Evolutionary conservation across 305 asterid genomes (phyloP), one percentile per base, ranked within the genome.

Genomic region (Striga hermonthica): DNA sequence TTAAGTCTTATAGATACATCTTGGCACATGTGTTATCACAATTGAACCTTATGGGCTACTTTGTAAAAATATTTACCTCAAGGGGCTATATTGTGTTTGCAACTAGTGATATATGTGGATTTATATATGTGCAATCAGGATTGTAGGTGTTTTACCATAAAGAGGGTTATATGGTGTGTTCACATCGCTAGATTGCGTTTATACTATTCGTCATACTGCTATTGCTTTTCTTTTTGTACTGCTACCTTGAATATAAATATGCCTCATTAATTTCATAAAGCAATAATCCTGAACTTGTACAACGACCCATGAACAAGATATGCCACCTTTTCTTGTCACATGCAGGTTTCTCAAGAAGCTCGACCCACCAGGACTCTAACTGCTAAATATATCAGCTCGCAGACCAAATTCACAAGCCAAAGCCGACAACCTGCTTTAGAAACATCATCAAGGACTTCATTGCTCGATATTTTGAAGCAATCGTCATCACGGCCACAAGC

Each of bases 391-490:
- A 72, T 81, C 74, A 72, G 60, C 67, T 81, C 92, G 14, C 91
- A 83, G 75, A 57, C 74, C 68, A 87, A 76, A 75, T 68, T 35
- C 9, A 78, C 69, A 64, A 76, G 68, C 63, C 83, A 62, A 67
- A 70, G 65, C 48, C 71, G 66, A 65, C 75, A 72, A 41, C 68
- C 72, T 71, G 75, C 67, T 67, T 67, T 66, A 7, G 84, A 60
- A 72, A 73, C 69, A 45, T 67, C 66, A 36, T 71, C 88, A 10
- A 78, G 60, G 48, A 78, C 83, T 56, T 86, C 97, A 6, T 69
- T 87, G 76, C 78, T 89, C 10, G 98, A 91, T 62, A 60, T 85
- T 70, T 69, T 91, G 81, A 89, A 78, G 80, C 84, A 72, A 69
- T 78, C 89, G 7, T 79, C 95, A 14, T 61, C 72, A 3, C 72